Evolutionary conservation across 192 early-diverging fungal genomes (phyloP), one percentile per base, ranked within the genome.

Genomic region (Chytriomyces hyalinus): DNA sequence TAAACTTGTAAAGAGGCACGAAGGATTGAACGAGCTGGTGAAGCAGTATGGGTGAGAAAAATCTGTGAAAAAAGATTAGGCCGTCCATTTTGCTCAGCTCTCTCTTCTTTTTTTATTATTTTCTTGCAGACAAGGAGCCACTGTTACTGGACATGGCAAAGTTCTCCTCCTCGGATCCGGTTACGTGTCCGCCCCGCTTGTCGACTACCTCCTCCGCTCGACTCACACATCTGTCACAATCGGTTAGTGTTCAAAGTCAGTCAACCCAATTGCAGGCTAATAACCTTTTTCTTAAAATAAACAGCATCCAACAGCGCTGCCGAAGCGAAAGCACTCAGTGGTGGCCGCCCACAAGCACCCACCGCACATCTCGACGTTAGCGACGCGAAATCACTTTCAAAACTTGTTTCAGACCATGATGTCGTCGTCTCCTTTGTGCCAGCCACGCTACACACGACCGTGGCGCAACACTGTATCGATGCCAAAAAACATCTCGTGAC

Each of bases 401-500:
- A 86, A 6, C 89, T 91, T 13, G 88, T 98, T 61, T 86, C 90
- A 10, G 85, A 91, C 45, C 94, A 97, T 83, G 97, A 99, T 78
- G 75, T 99, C 45, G 92, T 94, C 46, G 95, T 99, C 85, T 94
- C 89, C 83, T 91, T 84, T 64, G 46, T 70, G 28, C 88, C 91
- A 91, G 90, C 96, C 89, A 79, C 97, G 88, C 60, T 97, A 81
- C 97, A 99, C 79, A 89, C 95, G 22, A 81, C 81, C 68, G 96
- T 99, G 45, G 95, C 96, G 74, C 92, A 95, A 84, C 86, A 92
- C n/a, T 95, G 94, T 73, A 89, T 99, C 81, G 90, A 92, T 84
- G 81, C 90, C 81, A 94, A 93, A 87, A 96, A 94, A 89, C 86
- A 99, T 83, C 92, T 98, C 61, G 95, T 98, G 70, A 99, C 97